These are phyloP conservation scores for Zea luxurians DNA, from an alignment of 176 grass and related monocot species.

Conservation along the genomic window DNA sequence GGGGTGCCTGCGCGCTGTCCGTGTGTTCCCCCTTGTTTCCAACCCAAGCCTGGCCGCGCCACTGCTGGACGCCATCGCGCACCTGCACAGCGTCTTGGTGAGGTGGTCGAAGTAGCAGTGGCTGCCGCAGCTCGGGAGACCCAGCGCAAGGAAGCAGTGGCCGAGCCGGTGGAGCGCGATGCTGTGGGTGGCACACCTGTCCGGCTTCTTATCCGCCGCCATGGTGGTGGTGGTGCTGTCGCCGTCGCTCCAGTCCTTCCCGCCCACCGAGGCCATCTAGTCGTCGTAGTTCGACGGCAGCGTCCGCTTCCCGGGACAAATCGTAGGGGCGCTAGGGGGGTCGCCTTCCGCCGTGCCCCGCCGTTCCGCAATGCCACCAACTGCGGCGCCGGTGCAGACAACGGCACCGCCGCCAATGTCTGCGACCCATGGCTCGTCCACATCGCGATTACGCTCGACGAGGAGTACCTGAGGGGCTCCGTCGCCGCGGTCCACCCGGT, in stretches of 20 bases:
- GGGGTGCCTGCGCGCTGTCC: too few relatives aligned
- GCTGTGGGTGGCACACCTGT: conserved; percentile 67
- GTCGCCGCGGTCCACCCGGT: conserved; percentile 81
- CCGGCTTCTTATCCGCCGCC: too few relatives aligned
- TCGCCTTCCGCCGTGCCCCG: conserved; percentile 73
- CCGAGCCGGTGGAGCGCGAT: conserved; percentile 42
- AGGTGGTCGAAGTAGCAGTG: too few relatives aligned
- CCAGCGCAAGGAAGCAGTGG: conserved; percentile 28
- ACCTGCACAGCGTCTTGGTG: too few relatives aligned
- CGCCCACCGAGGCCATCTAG: conserved; percentile 85
- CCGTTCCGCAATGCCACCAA: conserved; percentile 79
- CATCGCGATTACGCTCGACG: too few relatives aligned
- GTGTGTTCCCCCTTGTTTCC: too few relatives aligned
- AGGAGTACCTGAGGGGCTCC: too few relatives aligned
- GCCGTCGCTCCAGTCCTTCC: too few relatives aligned
- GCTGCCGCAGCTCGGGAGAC: conserved; percentile 1
- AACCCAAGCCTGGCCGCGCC: too few relatives aligned
- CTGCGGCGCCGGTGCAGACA: conserved; percentile 38
- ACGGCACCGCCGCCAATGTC: conserved; percentile 35
- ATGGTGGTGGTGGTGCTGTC: too few relatives aligned
- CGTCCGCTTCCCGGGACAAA: conserved; percentile 68
- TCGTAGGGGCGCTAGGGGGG: conserved; percentile 50
- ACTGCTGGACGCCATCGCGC: too few relatives aligned
- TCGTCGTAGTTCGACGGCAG: conserved; percentile 77
- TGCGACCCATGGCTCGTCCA: conserved; percentile 79